These are phyloP conservation scores for Hypoxylon fragiforme DNA, from an alignment of 495 filamentous ascomycete genomes.

Conservation along the genomic window DNA sequence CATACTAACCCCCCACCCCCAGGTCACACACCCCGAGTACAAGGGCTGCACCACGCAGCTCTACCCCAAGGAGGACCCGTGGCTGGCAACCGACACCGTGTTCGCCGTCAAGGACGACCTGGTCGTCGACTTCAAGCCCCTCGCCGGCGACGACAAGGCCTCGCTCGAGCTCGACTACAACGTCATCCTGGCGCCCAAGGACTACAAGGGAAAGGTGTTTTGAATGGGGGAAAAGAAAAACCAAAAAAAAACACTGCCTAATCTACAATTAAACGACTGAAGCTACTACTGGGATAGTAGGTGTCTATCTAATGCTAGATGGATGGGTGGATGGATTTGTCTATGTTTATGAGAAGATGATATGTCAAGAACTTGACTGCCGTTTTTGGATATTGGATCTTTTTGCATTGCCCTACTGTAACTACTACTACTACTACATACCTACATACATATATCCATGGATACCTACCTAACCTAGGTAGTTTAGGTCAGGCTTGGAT, in stretches of 20 bases:
- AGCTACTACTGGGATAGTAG: too few relatives aligned
- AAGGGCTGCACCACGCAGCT: conserved; percentile 76
- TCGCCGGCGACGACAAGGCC: conserved; percentile 64
- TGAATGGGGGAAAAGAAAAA: not conserved
- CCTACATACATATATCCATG: not conserved
- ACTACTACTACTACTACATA: too few relatives aligned
- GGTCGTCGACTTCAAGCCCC: conserved; percentile 70
- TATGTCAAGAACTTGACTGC: too few relatives aligned
- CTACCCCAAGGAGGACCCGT: conserved; percentile 71
- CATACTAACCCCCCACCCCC: not conserved
- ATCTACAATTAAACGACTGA: too few relatives aligned
- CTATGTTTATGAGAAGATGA: too few relatives aligned
- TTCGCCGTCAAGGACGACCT: conserved; percentile 82
- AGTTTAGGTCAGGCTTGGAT: too few relatives aligned
- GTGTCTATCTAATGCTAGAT: not conserved
- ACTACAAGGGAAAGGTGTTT: conserved; percentile 50
- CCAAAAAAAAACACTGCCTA: too few relatives aligned
- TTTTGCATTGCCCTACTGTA: too few relatives aligned
- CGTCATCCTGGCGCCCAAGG: conserved; percentile 57
- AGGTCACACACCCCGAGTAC: conserved; percentile 55
- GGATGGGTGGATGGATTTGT: not conserved
- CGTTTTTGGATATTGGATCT: too few relatives aligned
- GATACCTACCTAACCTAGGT: too few relatives aligned
- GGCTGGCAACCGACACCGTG: conserved; percentile 71
- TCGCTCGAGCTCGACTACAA: conserved; percentile 71